A percentile compares a stretch with the other conserved stretches of the same genome.
Evolutionary conservation across 257 asterid genomes (phyloP).

Genomic region (Haberlea rhodopensis): DNA sequence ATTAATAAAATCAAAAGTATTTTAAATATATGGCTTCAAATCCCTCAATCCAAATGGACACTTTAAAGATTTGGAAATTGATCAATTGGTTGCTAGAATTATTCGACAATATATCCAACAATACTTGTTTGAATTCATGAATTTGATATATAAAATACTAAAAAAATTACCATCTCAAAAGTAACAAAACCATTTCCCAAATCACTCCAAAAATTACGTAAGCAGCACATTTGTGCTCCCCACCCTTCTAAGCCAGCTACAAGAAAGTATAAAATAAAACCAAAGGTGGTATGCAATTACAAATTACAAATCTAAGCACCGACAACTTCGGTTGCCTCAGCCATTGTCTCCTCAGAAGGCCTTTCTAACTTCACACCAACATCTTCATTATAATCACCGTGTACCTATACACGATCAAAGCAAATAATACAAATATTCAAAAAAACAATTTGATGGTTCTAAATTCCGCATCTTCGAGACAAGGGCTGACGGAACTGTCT

Average conservation of each 20-base stretch:
- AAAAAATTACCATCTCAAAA: too few relatives aligned
- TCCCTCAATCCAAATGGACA: too few relatives aligned
- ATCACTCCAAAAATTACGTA: conserved; percentile 19
- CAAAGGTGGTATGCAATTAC: background rate
- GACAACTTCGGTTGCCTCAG: too few relatives aligned
- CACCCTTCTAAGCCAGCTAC: conserved; percentile 6
- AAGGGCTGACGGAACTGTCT: background rate
- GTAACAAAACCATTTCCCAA: conserved; percentile 9
- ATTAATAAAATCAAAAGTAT: too few relatives aligned
- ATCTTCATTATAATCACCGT: conserved; percentile 67
- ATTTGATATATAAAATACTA: too few relatives aligned
- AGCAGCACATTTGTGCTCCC: background rate
- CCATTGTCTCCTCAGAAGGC: conserved; percentile 70
- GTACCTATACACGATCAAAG: conserved; percentile 63
- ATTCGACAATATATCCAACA: too few relatives aligned
- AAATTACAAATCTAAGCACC: conserved; percentile 32
- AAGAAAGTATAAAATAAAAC: background rate
- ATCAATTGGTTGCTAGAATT: too few relatives aligned
- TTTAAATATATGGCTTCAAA: too few relatives aligned
- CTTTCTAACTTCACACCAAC: conserved; percentile 65
- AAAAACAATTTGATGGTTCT: background rate
- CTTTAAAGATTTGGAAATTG: too few relatives aligned
- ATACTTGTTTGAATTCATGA: too few relatives aligned
- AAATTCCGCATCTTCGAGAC: background rate
- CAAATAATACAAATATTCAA: background rate